Conservation (phyloP, 2,329 filamentous ascomycete genomes). For the Delphinella strobiligena region DNA sequence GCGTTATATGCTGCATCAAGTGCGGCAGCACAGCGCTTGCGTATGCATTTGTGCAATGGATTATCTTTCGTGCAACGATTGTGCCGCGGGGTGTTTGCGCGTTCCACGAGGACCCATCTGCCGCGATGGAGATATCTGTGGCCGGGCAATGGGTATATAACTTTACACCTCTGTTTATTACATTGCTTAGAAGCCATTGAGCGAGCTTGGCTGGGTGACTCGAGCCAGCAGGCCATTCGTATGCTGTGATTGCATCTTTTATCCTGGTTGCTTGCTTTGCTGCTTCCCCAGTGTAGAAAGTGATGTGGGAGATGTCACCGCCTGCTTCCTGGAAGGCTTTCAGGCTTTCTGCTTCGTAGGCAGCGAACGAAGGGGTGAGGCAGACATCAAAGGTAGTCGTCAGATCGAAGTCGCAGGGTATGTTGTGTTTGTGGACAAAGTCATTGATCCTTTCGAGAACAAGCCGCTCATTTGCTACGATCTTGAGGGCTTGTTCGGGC, state of each 20-base stretch:
- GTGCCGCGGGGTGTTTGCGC: slow-evolving; percentile 24
- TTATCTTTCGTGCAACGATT: slow-evolving; percentile 18
- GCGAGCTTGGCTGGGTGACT: slow-evolving; percentile 38
- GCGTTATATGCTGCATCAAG: slow-evolving; percentile 25
- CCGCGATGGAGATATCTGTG: slow-evolving; percentile 12
- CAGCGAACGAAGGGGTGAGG: slow-evolving; percentile 34
- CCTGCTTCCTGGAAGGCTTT: slow-evolving; percentile 29
- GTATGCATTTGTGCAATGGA: slow-evolving; percentile 32
- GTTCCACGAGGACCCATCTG: slow-evolving; percentile 18
- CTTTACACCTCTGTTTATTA: slow-evolving; percentile 25
- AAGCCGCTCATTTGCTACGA: slow-evolving; percentile 32
- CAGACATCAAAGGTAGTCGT: slow-evolving; percentile 39
- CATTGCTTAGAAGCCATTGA: slow-evolving; percentile 33
- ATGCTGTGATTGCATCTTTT: slow-evolving; percentile 29
- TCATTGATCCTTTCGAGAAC: slow-evolving; percentile 28
- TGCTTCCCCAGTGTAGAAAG: slow-evolving; percentile 28
- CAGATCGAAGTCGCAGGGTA: slow-evolving; percentile 35
- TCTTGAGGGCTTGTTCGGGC: slow-evolving; percentile 32
- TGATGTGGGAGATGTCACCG: slow-evolving; percentile 32
- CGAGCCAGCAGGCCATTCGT: slow-evolving; percentile 40
- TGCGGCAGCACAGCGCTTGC: slow-evolving; percentile 26
- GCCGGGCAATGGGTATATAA: slow-evolving; percentile 35
- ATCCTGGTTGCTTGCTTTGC: slow-evolving; percentile 27
- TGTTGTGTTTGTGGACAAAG: slow-evolving; percentile 30
- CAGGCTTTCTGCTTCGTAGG: slow-evolving; percentile 30